Conservation (phyloP, 2,329 filamentous ascomycete genomes). For the Penicillium sp. region DNA sequence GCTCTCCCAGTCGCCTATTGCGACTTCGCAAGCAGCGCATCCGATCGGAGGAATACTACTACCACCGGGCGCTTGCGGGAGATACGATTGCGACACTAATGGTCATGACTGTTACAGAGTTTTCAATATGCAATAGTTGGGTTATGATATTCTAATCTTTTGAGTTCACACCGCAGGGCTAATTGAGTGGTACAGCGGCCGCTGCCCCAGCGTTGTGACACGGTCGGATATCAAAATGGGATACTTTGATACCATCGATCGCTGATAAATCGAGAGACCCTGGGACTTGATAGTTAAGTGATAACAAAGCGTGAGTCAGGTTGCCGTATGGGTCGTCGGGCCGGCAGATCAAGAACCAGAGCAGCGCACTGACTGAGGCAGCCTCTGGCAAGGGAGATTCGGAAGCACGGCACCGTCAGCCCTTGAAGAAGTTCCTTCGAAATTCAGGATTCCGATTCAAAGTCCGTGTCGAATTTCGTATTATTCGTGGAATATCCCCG, state of each 20-base stretch:
- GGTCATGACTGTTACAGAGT: neutral
- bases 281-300: neutral
- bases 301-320: neutral
- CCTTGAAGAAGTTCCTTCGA: neutral
- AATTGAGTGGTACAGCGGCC: neutral
- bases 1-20: neutral
- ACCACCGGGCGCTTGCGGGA: neutral
- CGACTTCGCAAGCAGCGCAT: neutral
- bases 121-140: neutral
- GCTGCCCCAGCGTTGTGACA: neutral
- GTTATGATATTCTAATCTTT: neutral
- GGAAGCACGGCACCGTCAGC: slow-evolving; percentile 14
- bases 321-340: slow-evolving; percentile 18
- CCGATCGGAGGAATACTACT: neutral
- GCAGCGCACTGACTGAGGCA: neutral
- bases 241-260: neutral
- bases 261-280: neutral
- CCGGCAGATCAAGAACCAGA: slow-evolving; percentile 20
- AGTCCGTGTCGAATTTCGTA: neutral
- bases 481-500: slow-evolving; percentile 5
- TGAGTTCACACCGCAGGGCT: neutral
- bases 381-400: neutral
- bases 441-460: neutral
- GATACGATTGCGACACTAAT: neutral
- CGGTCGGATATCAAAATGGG: neutral